Base-by-base conservation (phyloP, 116 monocot species). In the Posidonia oceanica region DNA sequence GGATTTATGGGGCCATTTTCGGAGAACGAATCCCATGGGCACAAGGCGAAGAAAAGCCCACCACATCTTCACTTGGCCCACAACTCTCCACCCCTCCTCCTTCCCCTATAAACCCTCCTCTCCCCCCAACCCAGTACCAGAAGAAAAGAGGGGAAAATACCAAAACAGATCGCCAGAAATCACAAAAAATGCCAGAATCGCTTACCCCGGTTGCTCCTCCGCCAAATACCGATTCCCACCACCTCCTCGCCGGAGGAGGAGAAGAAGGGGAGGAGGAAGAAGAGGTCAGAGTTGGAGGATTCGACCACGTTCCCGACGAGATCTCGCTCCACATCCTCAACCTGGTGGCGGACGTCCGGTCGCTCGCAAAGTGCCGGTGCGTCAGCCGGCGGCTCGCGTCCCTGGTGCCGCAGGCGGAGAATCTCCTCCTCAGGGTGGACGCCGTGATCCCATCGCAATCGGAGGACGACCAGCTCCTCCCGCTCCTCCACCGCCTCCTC, bases 281-380 rank as follows among this genome's bases (percentile, higher is more conserved):
- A 48, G 48, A 48, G 2, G 48, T 10, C 48, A 7, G 48, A 5
- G 54, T 16, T 54, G 61, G 51, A 41, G 61, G 61, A 11, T 61
- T 76, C 42, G 71, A 76, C 57, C 18, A 22, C n/a, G 7, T 76
- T 15, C 76, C 76, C 54, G 71, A 71, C 39, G 36, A 70, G 14
- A 38, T 76, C 22, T 36, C 62, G 39, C 55, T 76, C 22, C 39
- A 44, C 29, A 48, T 76, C 76, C 76, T 76, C n/a, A 58, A 76
- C 41, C 54, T 56, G 13, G 57, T 76, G 18, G 52, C 61, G 6
- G 76, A 76, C 42, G 76, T 62, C 22, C 76, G 76, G 36, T 71
- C 71, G 61, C 76, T 76, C 17, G 76, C 71, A 5, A 63, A 55
- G 15, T 76, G 76, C 69, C 71, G 76, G 17, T 52, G 64, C 58